Base-by-base conservation (phyloP, 768 basidiomycete genomes). In the Tylopilus cervinicoccineus region DNA sequence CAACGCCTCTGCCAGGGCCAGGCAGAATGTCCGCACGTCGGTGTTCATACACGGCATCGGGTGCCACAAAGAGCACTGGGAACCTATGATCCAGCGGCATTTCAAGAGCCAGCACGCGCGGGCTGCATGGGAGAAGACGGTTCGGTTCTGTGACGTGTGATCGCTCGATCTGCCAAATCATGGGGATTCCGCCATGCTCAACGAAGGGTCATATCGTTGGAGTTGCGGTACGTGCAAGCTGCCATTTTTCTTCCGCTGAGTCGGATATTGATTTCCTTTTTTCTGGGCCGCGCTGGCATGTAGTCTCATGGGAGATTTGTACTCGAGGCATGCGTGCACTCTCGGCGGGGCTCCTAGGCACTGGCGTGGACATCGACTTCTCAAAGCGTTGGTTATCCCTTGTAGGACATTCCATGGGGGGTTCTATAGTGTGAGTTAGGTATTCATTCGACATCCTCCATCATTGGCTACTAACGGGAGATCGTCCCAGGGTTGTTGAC, bases 1-100 rank as follows among this genome's bases (percentile, higher is more conserved):
- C 2, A 22, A 17, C 6, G 9, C 17, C 4, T 50, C 17, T 24
- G 19, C 36, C 22, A 27, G 32, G 19, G 19, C 23, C 5, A 7
- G 34, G 8, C 5, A 28, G 2, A 31, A 52, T 6, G 16, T 17
- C 4, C 28, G 38, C 6, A 55, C 54, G 27, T 20, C 49, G 26
- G 31, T 52, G 10, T 52, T 52, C 14, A 24, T 33, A 8, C 43
- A 48, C 8, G 54, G 34, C 7, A 2, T 11, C 20, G 47, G 39
- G 2, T 28, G 8, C 17, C 49, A 51, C 31, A 51, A 54, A 29
- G 53, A 54, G 14, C 46, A 47, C 43, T n/a, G 36, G 41, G 26
- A 31, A 38, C 49, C 45, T 0, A 38, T 19, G 3, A 48, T 52
- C 2, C n/a, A 45, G 2, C 33, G 26, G 5, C 36, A 48, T 0